Conservation (phyloP, 169 alveolate species). For the Plasmodium chabaudi region DNA sequence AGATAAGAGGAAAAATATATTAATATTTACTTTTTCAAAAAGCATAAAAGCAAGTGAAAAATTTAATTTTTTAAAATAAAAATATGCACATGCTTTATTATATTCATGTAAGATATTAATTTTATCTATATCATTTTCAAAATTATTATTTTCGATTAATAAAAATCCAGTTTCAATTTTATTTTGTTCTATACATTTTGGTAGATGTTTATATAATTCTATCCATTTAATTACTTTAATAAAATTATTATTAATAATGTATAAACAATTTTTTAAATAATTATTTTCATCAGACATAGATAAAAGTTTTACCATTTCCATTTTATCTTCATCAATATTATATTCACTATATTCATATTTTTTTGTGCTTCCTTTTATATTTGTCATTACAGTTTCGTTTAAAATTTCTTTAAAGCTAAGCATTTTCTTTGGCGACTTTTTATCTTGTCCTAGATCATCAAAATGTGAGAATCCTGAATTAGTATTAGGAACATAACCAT, state of each 20-base stretch:
- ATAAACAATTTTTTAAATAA: constrained; percentile 7
- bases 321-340: not conserved
- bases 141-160: constrained; percentile 26
- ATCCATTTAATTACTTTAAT: constrained; percentile 26
- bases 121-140: constrained; percentile 24
- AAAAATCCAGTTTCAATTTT: constrained; percentile 45
- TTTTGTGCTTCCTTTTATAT: not conserved
- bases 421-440: not conserved
- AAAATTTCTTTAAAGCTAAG: not conserved
- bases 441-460: not conserved
- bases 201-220: constrained; percentile 28
- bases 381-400: not conserved
- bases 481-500: not conserved
- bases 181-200: constrained; percentile 35
- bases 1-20: constrained; percentile 18
- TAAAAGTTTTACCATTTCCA: not conserved
- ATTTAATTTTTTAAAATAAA: constrained; percentile 7
- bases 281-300: not conserved
- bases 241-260: constrained; percentile 17
- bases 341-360: not conserved
- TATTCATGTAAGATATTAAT: constrained; percentile 12
- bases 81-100: constrained; percentile 64
- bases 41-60: constrained; percentile 32
- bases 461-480: too few species aligned
- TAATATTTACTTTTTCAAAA: constrained; percentile 19